Evolutionary conservation across 768 basidiomycete species (phyloP).

Genomic region (Atractiella rhizophila): DNA sequence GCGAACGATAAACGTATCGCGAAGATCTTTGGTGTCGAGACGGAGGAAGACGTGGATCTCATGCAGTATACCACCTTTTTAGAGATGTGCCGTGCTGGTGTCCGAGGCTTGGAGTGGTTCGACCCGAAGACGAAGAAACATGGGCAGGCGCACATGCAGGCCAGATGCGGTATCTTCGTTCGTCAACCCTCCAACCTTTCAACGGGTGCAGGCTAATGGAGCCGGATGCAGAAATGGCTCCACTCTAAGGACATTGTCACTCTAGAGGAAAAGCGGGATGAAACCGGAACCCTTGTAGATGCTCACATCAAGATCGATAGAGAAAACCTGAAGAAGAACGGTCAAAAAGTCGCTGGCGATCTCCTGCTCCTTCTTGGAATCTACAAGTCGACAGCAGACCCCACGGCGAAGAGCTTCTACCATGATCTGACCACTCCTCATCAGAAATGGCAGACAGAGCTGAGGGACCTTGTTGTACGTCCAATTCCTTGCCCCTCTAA

Average conservation of each 20-base stretch:
- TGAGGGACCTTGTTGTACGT: no score
- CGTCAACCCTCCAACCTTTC: background rate
- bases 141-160: conserved; percentile 31
- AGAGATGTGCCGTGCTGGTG: conserved; percentile 54
- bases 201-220: conserved; percentile 41
- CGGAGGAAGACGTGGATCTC: conserved; percentile 38
- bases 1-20: no score
- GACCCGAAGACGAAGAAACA: conserved; percentile 58
- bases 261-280: conserved; percentile 40
- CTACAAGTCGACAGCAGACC: no score
- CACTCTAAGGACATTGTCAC: conserved; percentile 41
- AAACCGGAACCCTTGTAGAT: conserved; percentile 36
- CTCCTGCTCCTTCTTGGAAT: no score
- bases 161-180: background rate
- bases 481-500: no score
- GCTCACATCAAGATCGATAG: conserved; percentile 52
- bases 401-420: no score
- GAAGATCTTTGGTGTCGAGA: conserved; percentile 62
- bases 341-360: conserved; percentile 41
- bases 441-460: no score
- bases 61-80: conserved; percentile 56
- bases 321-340: conserved; percentile 36
- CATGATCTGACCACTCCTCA: no score
- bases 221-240: conserved; percentile 61
- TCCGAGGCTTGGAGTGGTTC: conserved; percentile 53